Percentiles rank a stretch among this genome's conserved stretches.
phyloP scores from a whole-genome alignment of 257 asterid species.

The Coffea eugenioides region DNA sequence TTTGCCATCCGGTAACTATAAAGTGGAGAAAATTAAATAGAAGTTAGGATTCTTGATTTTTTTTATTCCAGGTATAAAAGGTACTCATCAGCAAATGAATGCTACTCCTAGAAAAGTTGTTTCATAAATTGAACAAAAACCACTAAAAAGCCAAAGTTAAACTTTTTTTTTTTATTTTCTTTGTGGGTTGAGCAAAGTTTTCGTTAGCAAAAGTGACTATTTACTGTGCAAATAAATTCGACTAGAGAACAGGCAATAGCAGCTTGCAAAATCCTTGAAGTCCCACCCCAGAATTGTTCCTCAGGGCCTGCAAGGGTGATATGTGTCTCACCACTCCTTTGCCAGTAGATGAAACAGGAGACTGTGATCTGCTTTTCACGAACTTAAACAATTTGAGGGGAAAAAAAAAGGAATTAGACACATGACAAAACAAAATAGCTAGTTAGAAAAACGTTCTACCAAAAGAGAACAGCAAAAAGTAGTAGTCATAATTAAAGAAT shows the following conservation, averaged over 20 bases:
- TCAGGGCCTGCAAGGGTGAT: conserved; percentile 23
- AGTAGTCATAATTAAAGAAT: neutral
- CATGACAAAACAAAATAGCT: neutral
- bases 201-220: neutral
- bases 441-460: neutral
- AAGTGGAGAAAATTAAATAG: neutral
- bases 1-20: too few species aligned
- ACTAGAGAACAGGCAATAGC: conserved; percentile 1
- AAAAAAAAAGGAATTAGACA: too few species aligned
- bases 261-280: neutral
- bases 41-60: neutral
- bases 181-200: neutral
- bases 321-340: conserved; percentile 21
- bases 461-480: neutral
- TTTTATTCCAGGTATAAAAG: too few species aligned
- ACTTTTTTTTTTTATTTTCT: neutral
- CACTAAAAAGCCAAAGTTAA: neutral
- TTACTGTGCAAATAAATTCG: neutral
- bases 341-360: conserved; percentile 21
- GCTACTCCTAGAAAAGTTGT: neutral
- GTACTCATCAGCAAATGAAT: too few species aligned
- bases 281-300: conserved; percentile 29
- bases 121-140: too few species aligned
- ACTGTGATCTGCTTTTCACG: conserved; percentile 23
- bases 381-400: neutral